Evolutionary conservation across 1,284 basidiomycete genomes (phyloP).

Genomic region (Cutaneotrichosporon spelunceum): DNA sequence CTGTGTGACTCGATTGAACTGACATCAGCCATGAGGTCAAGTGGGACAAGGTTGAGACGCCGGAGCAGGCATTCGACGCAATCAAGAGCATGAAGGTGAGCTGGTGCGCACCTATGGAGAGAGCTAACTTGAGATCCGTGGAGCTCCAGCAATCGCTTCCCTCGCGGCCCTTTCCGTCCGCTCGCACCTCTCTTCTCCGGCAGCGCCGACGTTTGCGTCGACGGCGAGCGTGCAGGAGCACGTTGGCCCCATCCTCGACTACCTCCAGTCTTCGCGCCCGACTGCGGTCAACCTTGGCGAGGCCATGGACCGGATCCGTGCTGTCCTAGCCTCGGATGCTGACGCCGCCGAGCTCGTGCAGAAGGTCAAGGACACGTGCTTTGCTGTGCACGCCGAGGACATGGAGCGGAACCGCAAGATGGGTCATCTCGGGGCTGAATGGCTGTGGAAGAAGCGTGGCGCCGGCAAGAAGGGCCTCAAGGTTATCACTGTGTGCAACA

Average conservation of each 20-base stretch:
- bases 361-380: conserved; percentile 58
- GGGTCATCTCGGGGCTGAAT: conserved; percentile 75
- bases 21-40: conserved; percentile 61
- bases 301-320: conserved; percentile 68
- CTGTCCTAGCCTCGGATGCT: conserved; percentile 48
- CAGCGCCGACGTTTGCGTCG: conserved; percentile 25
- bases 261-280: conserved; percentile 78
- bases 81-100: conserved; percentile 86
- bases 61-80: conserved; percentile 80
- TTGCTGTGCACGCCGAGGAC: conserved; percentile 73
- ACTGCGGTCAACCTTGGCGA: conserved; percentile 89
- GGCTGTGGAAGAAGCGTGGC: conserved; percentile 63
- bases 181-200: conserved; percentile 52
- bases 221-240: conserved; percentile 32
- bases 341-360: conserved; percentile 56
- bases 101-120: background rate
- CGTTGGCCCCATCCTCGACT: conserved; percentile 59
- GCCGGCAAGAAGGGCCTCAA: conserved; percentile 58
- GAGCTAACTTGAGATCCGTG: conserved; percentile 63
- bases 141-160: conserved; percentile 90
- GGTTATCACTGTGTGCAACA: conserved; percentile 92
- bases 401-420: conserved; percentile 76
- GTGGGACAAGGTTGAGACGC: conserved; percentile 66
- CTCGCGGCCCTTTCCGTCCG: conserved; percentile 77
- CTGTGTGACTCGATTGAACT: conserved; percentile 4